Base-by-base conservation (phyloP, 2,329 filamentous ascomycete species). In the Aureobasidium namibiae region DNA sequence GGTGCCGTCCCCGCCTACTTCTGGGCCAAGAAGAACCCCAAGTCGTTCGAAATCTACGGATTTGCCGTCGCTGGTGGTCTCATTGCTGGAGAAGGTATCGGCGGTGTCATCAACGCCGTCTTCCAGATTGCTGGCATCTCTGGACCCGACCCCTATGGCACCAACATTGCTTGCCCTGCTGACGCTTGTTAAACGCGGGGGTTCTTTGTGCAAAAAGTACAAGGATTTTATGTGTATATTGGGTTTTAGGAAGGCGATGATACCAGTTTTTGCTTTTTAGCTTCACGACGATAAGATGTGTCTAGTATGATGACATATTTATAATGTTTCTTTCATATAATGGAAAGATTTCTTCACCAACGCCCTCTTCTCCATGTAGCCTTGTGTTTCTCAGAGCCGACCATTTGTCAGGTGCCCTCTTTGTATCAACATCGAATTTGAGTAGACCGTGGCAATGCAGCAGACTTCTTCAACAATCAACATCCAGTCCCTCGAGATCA, bases 11-110 rank as follows among this genome's bases (percentile, higher is more conserved):
- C 78, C 14, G 78, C 80, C 14, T 76, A 74, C 56, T 57, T 78
- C 62, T 86, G 83, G 83, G 74, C 72, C 49, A 83, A 78, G 73
- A 78, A 74, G 67, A 78, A 75, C 64, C 73, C 79, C 9, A 73
- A 73, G 56, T 74, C 69, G 46, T 85, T 82, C 68, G 82, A 84
- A 61, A 73, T 82, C 33, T 83, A 81, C 65, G 80, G 79, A 13
- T 86, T 83, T 64, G 81, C 81, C 10, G 73, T 85, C 44, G 82
- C 80, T 2, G 80, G 80, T 33, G 83, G 83, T 48, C 74, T 84
- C 63, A 85, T 85, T 67, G 82, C 83, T 3, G 83, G 83, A 5
- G 83, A 86, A 71, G 83, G 83, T 59, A 78, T 85, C 57, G 83
- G 83, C 34, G 83, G 83, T 63, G 81, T 85, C n/a, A 67, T 86